Base-by-base conservation (phyloP, 192 early-diverging fungal species). In the Mortierella hygrophila region DNA sequence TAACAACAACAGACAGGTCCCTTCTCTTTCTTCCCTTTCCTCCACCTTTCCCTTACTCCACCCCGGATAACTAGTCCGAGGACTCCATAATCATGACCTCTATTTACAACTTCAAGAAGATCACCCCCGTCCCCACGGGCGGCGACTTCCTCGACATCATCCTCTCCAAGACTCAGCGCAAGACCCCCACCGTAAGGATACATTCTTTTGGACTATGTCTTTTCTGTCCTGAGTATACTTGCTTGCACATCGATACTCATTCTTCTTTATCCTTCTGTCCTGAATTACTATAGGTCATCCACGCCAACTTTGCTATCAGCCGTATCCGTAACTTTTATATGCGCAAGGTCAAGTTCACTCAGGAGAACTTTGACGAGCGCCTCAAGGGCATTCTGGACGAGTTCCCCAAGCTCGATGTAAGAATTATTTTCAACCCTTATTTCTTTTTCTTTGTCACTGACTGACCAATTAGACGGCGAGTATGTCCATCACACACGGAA, bases 331-430 rank as follows among this genome's bases (percentile, higher is more conserved):
- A 96, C 84, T 99, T 99, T 83, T 99, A 99, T 88, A 99, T 98
- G 97, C 95, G 98, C 82, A 99, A 99, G 89, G 98, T 99, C 88
- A 98, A 98, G 94, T 99, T 98, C 89, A 97, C 97, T 35, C 98
- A 99, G 89, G 96, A 96, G 73, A 88, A 90, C 71, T 99, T 99
- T 82, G 97, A 99, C 77, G 98, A 99, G 82, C 97, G 97, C 89
- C 92, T 99, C 78, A 93, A 94, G 76, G 91, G 93, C 78, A 98
- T 99, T 76, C 89, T 99, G 38, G 92, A 93, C n/a, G 97, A 98
- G 87, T 99, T 99, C 80, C 98, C 98, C 13, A 97, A 99, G 86
- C 92, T 99, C 49, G 98, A 99, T 90, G 96, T 96, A 89, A 85
- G 90, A 46, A 29, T 46, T 46, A 46, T 70, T 70, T 70, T 15